Evolutionary conservation across 257 asterid genomes (phyloP), one percentile per base, ranked within the genome.

Genomic region (Solanum chiquidenum): DNA sequence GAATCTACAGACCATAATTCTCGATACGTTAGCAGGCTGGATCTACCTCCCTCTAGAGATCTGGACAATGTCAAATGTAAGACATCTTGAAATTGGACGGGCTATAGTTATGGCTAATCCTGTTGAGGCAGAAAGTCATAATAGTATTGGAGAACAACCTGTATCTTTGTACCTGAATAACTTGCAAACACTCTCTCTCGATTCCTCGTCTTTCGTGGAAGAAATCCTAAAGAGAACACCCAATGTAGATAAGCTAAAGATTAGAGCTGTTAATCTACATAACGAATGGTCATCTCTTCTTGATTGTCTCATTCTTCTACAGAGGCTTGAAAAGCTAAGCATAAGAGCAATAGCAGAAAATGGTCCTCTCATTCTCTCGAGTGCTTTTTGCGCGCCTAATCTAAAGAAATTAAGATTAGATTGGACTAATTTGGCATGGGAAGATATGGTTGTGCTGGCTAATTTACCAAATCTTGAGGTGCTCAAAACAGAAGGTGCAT

Each of bases 391-490:
- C n/a, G 12, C 10, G 3, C 40, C 40, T 13, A 44, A 79, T 80
- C 85, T 80, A 12, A 80, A 80, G 14, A 12, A 44, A 13, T 14
- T 34, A 6, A 80, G 5, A 21, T 74, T 74, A 35, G 14, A 0
- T 4, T 2, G 1, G 3, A 73, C 82, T 34, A 18, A 1, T 4
- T 27, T 79, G 1, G 11, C 64, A 14, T 23, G 85, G 85, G 42
- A 79, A 8, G 85, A 42, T 27, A 79, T 79, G 85, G 38, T 4
- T 23, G 60, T 40, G 35, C 11, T 77, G 31, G 84, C 84, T 40
- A 77, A 44, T 38, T 79, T 79, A 79, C 85, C 85, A 7, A 79
- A 79, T 79, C 85, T 79, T 38, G 42, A 38, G 42, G 42, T 38
- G 42, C 42, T 38, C 42, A 38, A 38, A 8, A 38, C 42, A 38